Evolutionary conservation across 2,329 filamentous ascomycete species (phyloP), one percentile per base, ranked within the genome.

Genomic region (Plectosphaerella plurivora): DNA sequence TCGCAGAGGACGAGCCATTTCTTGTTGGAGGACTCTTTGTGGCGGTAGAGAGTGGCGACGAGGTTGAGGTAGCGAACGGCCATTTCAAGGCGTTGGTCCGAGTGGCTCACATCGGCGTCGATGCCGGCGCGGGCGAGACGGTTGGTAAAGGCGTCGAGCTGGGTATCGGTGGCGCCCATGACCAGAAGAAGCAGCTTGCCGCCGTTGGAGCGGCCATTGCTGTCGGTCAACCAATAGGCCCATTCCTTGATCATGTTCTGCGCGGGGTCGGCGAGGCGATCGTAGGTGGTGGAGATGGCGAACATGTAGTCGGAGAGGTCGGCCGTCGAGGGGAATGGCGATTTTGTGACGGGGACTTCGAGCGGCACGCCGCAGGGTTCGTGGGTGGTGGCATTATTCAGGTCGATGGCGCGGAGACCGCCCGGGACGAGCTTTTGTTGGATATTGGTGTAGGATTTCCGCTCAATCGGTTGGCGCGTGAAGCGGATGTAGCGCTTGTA

Each of bases 1-100:
- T 86, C 82, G 61, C 83, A 84, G 14, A 80, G 74, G 14, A 82
- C 81, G 1, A 82, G 72, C 83, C 83, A 86, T 58, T 79, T 82
- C 65, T 76, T 80, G 28, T 63, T 63, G 22, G 61, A 63, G 46
- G 76, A 69, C 3, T 76, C 75, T 3, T 69, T 70, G 57, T 82
- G 78, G 49, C 75, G 74, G 66, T 78, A 83, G 12, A 83, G 66
- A 0, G 74, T 75, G 3, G 79, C 78, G 2, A 81, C 73, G 2
- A 83, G 71, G 0, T 75, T 78, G 20, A 83, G 66, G 59, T 83
- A 83, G 51, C 80, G 76, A 44, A 81, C 77, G 4, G 79, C 79
- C 80, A 83, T 83, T 58, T 80, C 75, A 58, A 78, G 71, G 12
- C 68, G 68, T 6, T 74, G 73, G 53, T 82, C 76, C 3, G 78